These are phyloP conservation scores for Rhodotorula babjevae DNA, from an alignment of 768 basidiomycete genomes.

Conservation along the genomic window DNA sequence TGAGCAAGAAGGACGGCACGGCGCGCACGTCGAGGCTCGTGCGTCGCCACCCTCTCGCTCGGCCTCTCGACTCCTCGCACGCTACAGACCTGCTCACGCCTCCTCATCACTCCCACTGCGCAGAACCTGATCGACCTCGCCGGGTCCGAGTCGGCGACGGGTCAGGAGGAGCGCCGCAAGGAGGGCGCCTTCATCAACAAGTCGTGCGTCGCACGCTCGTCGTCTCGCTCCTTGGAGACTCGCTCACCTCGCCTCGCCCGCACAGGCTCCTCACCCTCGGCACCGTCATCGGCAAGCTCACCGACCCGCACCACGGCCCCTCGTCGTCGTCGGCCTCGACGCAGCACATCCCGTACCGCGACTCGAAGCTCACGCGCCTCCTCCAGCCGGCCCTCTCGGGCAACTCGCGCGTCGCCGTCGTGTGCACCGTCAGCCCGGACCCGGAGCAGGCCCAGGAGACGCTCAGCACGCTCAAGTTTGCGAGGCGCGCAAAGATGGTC, in stretches of 20 bases:
- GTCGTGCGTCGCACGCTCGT: slow-evolving; percentile 43
- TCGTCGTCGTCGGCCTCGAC: slow-evolving; percentile 50
- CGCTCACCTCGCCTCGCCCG: neutral
- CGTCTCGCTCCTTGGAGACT: neutral
- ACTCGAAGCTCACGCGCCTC: slow-evolving; percentile 73
- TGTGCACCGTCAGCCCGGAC: slow-evolving; percentile 92
- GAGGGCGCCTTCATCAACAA: slow-evolving; percentile 94
- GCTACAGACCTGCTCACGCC: neutral
- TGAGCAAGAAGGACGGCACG: slow-evolving; percentile 56
- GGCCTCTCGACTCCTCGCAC: slow-evolving; percentile 3
- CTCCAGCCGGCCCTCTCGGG: slow-evolving; percentile 92
- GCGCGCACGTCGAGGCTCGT: slow-evolving; percentile 60
- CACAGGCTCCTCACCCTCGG: slow-evolving; percentile 81
- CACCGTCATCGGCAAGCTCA: slow-evolving; percentile 82
- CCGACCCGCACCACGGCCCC: no score
- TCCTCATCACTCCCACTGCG: neutral
- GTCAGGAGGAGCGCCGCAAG: slow-evolving; percentile 87
- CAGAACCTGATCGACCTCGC: slow-evolving; percentile 92
- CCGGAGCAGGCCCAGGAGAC: slow-evolving; percentile 71
- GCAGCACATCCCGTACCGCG: slow-evolving; percentile 81
- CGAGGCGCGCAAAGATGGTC: slow-evolving; percentile 83
- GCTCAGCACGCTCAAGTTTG: slow-evolving; percentile 82
- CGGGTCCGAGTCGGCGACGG: slow-evolving; percentile 92
- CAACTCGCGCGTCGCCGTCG: slow-evolving; percentile 90
- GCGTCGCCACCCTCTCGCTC: neutral